phyloP scores from a whole-genome alignment of 2,329 filamentous ascomycete species.

The Talaromyces sp. region DNA sequence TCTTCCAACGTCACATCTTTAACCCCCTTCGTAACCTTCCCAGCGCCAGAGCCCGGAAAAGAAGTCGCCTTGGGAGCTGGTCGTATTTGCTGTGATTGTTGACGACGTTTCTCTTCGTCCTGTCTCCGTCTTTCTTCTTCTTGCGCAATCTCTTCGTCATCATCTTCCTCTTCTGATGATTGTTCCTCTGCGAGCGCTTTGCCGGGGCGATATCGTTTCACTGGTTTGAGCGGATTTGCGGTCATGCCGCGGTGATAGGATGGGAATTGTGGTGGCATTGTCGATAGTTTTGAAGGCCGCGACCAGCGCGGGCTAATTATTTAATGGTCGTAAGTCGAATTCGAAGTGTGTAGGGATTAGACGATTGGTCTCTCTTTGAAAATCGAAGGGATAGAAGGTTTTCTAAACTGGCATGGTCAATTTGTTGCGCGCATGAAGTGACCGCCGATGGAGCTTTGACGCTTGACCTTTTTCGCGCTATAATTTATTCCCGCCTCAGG shows the following conservation, averaged over 20 bases:
- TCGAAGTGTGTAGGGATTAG: not conserved
- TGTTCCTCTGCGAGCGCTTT: conserved; percentile 57
- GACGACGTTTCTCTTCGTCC: conserved; percentile 36
- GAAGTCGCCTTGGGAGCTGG: conserved; percentile 41
- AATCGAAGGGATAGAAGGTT: not conserved
- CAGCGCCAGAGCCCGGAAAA: conserved; percentile 29
- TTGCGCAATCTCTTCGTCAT: conserved; percentile 56
- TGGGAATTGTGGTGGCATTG: conserved; percentile 39
- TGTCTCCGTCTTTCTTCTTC: conserved; percentile 33
- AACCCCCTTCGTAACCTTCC: conserved; percentile 30
- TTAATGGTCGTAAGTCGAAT: not conserved
- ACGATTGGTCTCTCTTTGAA: not conserved
- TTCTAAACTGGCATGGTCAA: not conserved
- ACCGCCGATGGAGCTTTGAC: conserved; percentile 6
- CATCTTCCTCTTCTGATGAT: conserved; percentile 44
- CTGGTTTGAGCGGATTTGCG: conserved; percentile 75
- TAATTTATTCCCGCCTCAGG: not conserved
- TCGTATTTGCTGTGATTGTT: conserved; percentile 44
- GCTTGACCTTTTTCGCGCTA: conserved; percentile 6
- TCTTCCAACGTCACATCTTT: conserved; percentile 36
- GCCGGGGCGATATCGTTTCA: conserved; percentile 72
- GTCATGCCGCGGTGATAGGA: conserved; percentile 66
- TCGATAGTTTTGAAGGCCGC: conserved; percentile 7
- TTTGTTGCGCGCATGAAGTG: not conserved
- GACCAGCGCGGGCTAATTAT: conserved; percentile 5